Base-by-base conservation (phyloP, 2,329 filamentous ascomycete genomes). In the Diaporthe humulicola region DNA sequence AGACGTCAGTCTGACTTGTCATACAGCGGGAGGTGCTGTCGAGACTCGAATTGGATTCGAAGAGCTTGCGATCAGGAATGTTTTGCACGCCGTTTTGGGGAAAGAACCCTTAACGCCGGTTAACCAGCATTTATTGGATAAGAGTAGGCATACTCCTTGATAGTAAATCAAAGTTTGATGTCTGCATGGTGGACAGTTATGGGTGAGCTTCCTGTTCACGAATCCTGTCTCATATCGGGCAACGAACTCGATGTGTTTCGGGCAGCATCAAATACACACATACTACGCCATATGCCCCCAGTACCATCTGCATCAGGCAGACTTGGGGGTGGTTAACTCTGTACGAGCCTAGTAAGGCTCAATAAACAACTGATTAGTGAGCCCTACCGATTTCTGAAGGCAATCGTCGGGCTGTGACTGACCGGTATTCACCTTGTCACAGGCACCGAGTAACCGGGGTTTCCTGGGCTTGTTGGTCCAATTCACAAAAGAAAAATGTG, bases 21-120 rank as follows among this genome's bases (percentile, higher is more conserved):
- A 91, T 80, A 90, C 88, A 71, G 89, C 88, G 2, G 89, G 89
- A 0, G 88, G 88, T 3, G 88, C 88, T 15, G 82, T 90, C 7
- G 88, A 90, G 76, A 89, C 88, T 61, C 85, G 86, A 76, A 80
- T 88, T 36, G 88, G 88, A 28, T 90, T 91, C 76, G 89, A 91
- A 81, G 82, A 82, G 52, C 78, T 90, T 78, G 85, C 88, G 1
- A 89, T 91, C 81, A 84, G 87, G 81, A 91, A 91, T 78, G 82
- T 90, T 19, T 77, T 88, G 70, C 84, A 85, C 0, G 88, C 88
- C 71, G 78, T 90, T 58, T 81, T 83, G 50, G 85, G 82, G 2
- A 82, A 85, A 38, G 82, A 84, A 71, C 81, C 86, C 14, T 76
- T 89, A 71, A 88, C 88, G 73, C 87, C 89, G 0, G 88, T 91